These are phyloP conservation scores for Yamadazyma philogaea DNA, from an alignment of 805 yeast species.

Conservation along the genomic window DNA sequence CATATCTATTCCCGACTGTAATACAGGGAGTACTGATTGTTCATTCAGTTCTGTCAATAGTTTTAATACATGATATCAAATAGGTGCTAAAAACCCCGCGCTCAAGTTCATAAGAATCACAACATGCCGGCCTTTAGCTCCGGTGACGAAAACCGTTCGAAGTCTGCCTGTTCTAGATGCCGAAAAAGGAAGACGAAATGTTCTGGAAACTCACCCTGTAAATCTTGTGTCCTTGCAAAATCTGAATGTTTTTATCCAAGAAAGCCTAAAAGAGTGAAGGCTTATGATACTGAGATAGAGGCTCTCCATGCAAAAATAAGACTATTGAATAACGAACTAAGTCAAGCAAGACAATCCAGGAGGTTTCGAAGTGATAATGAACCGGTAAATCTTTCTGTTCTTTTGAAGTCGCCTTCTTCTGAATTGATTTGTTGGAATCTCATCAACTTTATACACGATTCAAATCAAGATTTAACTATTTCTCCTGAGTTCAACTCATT, in stretches of 20 bases:
- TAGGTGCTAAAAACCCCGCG: constrained; percentile 1
- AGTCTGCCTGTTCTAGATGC: constrained; percentile 24
- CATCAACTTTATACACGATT: constrained; percentile 15
- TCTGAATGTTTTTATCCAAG: constrained; percentile 20
- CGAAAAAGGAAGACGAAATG: constrained; percentile 27
- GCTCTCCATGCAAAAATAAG: constrained; percentile 16
- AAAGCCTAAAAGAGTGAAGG: constrained; percentile 19
- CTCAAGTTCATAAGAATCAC: background rate
- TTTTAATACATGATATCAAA: constrained; percentile 3
- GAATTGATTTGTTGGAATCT: constrained; percentile 27
- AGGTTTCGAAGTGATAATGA: background rate
- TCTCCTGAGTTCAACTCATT: constrained; percentile 23
- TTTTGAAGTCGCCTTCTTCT: constrained; percentile 24
- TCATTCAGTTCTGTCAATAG: constrained; percentile 7
- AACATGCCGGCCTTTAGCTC: background rate
- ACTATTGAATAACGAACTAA: constrained; percentile 12
- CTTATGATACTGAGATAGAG: constrained; percentile 24
- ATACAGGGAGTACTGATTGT: background rate
- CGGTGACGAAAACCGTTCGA: background rate
- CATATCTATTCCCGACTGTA: background rate
- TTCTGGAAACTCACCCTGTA: constrained; percentile 24
- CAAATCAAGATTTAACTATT: constrained; percentile 15
- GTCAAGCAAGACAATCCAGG: background rate
- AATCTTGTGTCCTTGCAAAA: constrained; percentile 15
- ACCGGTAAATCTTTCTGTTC: constrained; percentile 16